phyloP scores from a whole-genome alignment of 2,329 filamentous ascomycete genomes.

The Colletotrichum sp. region DNA sequence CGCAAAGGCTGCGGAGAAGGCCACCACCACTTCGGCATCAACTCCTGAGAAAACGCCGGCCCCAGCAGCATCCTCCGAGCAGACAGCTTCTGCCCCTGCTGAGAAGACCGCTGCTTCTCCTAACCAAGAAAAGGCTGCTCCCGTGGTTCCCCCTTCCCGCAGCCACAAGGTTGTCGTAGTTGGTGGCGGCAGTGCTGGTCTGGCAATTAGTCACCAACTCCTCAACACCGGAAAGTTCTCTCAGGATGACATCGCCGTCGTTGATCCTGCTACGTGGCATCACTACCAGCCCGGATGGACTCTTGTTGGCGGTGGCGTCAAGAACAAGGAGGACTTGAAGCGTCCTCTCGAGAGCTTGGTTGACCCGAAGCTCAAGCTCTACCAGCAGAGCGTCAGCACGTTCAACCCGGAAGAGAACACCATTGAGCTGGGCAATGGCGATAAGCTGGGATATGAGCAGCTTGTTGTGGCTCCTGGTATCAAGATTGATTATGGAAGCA shows the following conservation, averaged over 20 bases:
- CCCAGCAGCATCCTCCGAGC: background rate
- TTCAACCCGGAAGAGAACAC: conserved; percentile 62
- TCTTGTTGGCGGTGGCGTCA: conserved; percentile 69
- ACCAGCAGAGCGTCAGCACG: conserved; percentile 53
- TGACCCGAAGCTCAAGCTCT: conserved; percentile 66
- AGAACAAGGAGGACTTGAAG: conserved; percentile 63
- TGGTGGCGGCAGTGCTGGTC: conserved; percentile 69
- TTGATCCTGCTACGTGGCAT: conserved; percentile 68
- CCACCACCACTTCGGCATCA: background rate
- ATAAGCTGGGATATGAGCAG: conserved; percentile 65
- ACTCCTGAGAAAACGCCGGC: background rate
- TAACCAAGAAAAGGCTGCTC: background rate
- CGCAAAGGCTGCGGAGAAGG: background rate
- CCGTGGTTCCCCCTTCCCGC: background rate
- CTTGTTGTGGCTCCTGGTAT: conserved; percentile 67
- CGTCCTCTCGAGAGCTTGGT: conserved; percentile 55
- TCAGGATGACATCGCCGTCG: conserved; percentile 65
- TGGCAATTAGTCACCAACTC: conserved; percentile 71
- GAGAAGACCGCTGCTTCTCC: background rate
- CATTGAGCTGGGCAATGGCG: conserved; percentile 59
- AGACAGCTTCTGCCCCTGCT: background rate
- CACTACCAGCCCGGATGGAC: conserved; percentile 76
- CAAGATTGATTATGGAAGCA: conserved; percentile 51
- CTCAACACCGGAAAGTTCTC: conserved; percentile 61
- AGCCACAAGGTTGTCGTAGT: conserved; percentile 69